Evolutionary conservation across 73 alveolate genomes (phyloP).

Genomic region (Tetrahymena borealis): DNA sequence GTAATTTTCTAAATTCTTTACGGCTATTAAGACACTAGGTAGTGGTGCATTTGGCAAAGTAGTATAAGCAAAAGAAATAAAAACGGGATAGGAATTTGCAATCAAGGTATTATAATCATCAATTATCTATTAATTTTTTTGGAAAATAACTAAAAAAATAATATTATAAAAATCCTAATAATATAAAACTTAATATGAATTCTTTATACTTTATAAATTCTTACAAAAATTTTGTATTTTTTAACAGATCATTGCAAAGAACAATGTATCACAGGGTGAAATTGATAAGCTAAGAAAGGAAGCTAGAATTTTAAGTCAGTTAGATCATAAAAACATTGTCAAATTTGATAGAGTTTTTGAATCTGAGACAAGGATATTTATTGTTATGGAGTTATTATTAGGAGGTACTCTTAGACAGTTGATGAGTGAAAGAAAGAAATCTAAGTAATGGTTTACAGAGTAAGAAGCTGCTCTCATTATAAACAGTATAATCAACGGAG

Average conservation of each 20-base stretch:
- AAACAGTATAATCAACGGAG: constrained; percentile 48
- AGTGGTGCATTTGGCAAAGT: constrained; percentile 71
- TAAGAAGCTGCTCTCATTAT: constrained; percentile 52
- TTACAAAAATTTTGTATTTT: too few relatives aligned
- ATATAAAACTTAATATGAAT: too few relatives aligned
- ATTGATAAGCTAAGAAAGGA: constrained; percentile 50
- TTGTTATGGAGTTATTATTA: constrained; percentile 63
- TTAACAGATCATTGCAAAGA: constrained; percentile 18
- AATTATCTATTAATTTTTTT: too few relatives aligned
- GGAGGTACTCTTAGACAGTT: constrained; percentile 54
- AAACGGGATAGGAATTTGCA: constrained; percentile 50
- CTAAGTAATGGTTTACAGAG: constrained; percentile 49
- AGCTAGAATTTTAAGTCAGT: constrained; percentile 47
- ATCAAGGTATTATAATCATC: too few relatives aligned
- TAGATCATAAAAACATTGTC: constrained; percentile 65
- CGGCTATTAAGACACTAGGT: constrained; percentile 49
- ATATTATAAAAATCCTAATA: too few relatives aligned
- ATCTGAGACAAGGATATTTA: constrained; percentile 23
- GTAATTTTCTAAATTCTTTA: constrained; percentile 36
- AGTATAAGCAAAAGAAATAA: constrained; percentile 52
- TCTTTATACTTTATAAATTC: too few relatives aligned
- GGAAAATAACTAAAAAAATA: too few relatives aligned
- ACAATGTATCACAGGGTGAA: constrained; percentile 38
- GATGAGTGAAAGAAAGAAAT: constrained; percentile 2
- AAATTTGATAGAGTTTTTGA: constrained; percentile 59